These are phyloP conservation scores for Alternaria arborescens DNA, from an alignment of 2,329 filamentous ascomycete genomes.

Conservation along the genomic window DNA sequence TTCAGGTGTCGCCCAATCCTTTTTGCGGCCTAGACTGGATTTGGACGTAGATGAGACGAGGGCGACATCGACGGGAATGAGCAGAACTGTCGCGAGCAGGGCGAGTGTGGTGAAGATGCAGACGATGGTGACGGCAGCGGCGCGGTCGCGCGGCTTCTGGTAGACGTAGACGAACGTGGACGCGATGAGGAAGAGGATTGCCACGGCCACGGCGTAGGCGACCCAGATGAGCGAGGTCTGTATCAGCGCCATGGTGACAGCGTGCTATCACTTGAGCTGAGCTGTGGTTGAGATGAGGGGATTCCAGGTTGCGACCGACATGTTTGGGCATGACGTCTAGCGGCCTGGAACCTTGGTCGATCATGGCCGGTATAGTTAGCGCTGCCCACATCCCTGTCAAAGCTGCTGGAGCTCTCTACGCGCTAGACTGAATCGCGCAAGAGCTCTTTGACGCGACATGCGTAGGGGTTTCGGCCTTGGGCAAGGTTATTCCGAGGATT, in stretches of 20 bases:
- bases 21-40: constrained; percentile 79
- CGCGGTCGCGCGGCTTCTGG: constrained; percentile 87
- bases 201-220: constrained; percentile 84
- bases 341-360: background rate
- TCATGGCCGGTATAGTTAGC: background rate
- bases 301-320: background rate
- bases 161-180: constrained; percentile 90
- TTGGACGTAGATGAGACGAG: constrained; percentile 89
- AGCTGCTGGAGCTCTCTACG: constrained; percentile 17
- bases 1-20: constrained; percentile 91
- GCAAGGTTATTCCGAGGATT: background rate
- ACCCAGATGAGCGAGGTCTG: constrained; percentile 95
- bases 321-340: constrained; percentile 5
- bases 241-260: constrained; percentile 70
- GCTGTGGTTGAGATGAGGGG: background rate
- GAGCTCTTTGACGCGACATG: constrained; percentile 31
- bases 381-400: constrained; percentile 10
- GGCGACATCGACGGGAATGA: constrained; percentile 94
- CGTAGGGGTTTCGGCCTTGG: background rate
- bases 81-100: constrained; percentile 87
- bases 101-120: constrained; percentile 87
- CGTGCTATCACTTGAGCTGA: too few relatives aligned
- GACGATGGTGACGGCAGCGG: constrained; percentile 79
- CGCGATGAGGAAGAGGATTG: constrained; percentile 77
- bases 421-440: constrained; percentile 14